Base-by-base conservation (phyloP, 1,284 basidiomycete genomes). In the Rhodotorula sp. region DNA sequence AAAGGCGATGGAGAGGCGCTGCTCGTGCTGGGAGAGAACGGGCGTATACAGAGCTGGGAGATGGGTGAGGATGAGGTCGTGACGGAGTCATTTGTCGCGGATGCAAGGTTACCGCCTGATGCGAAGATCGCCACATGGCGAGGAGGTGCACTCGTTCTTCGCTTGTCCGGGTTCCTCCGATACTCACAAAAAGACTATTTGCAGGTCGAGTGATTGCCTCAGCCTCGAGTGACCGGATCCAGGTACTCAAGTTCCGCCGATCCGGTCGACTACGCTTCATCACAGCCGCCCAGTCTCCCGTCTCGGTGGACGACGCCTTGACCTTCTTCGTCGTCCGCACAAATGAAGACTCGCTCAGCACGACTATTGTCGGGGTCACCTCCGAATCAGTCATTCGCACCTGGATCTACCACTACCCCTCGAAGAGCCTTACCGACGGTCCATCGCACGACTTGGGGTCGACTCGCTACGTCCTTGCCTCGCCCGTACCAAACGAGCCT, bases 11-110 rank as follows among this genome's bases (percentile, higher is more conserved):
- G 39, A 6, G 34, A 56, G 15, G 59, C 55, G 27, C 22, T 68
- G 4, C 24, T 66, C 3, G 54, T 36, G 17, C 9, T 63, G 8
- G 62, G 66, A 27, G 46, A 53, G 6, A 22, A 24, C 9, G 60
- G 39, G 44, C n/a, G 65, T 56, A 17, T 73, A 20, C 72, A 73
- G 61, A 55, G 32, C 34, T 73, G 72, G 72, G 65, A 63, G 46
- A 13, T 67, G 24, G 66, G 48, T 3, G 61, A 62, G n/a, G 61
- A 61, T 11, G 59, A 57, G 27, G 49, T 59, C 20, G 32, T 62
- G 4, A 48, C 48, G 10, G 58, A 68, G 51, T 36, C 53, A 32
- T 44, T 47, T 20, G 47, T 68, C 0, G 61, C 59, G 9, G 67
- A 71, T 9, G 44, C 47, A 22, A 53, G 29, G 2, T 29, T 61